phyloP scores from a whole-genome alignment of 176 grass and related monocot species.

The Raddia distichophylla region DNA sequence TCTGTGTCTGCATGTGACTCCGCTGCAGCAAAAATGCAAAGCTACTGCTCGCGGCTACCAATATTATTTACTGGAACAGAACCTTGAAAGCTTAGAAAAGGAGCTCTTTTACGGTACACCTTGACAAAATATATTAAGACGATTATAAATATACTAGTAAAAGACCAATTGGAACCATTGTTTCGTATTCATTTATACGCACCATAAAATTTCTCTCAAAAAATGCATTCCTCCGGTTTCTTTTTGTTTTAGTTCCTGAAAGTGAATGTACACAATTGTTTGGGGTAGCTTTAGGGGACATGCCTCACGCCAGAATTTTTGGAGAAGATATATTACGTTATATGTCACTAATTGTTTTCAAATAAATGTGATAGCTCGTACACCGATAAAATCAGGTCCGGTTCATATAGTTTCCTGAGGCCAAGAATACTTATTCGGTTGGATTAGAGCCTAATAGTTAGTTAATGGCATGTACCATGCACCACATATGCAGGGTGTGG shows the following conservation, averaged over 20 bases:
- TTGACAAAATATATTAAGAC: too few relatives aligned
- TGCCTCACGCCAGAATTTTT: conserved; percentile 16
- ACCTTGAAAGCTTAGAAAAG: too few relatives aligned
- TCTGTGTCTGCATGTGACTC: not conserved
- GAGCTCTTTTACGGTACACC: too few relatives aligned
- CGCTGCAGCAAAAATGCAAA: not conserved
- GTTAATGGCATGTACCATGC: not conserved
- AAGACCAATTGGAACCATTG: too few relatives aligned
- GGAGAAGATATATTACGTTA: not conserved
- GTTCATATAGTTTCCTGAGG: not conserved
- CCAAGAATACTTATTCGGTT: not conserved
- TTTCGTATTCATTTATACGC: too few relatives aligned
- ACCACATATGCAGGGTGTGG: not conserved
- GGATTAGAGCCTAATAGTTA: not conserved
- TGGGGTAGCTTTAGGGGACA: not conserved
- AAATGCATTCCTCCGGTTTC: not conserved
- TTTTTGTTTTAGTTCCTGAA: conserved; percentile 4
- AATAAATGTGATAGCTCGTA: not conserved
- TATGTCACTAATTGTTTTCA: conserved; percentile 6
- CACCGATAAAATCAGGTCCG: not conserved
- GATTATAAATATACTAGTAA: too few relatives aligned
- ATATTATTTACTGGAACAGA: too few relatives aligned
- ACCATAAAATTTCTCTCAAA: too few relatives aligned
- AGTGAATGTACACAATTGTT: not conserved
- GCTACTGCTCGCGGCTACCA: too few relatives aligned